These are phyloP conservation scores for Amniculicola lignicola DNA, from an alignment of 495 filamentous ascomycete species.

Conservation along the genomic window DNA sequence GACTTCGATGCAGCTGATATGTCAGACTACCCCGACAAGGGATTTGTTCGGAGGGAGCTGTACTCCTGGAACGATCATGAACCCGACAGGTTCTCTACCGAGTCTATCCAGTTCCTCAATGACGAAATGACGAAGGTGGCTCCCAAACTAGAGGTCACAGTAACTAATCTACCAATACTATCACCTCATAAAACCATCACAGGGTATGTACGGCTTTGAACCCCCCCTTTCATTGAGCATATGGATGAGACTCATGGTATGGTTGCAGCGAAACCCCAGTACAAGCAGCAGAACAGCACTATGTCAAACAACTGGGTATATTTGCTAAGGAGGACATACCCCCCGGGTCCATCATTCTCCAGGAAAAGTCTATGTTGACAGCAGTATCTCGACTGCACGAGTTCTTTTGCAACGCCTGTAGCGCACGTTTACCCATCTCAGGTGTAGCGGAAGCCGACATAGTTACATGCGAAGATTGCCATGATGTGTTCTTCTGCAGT, in stretches of 20 bases:
- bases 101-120: constrained; percentile 54
- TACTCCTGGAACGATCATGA: constrained; percentile 95
- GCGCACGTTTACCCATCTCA: constrained; percentile 63
- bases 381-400: constrained; percentile 57
- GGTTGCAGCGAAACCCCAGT: constrained; percentile 1
- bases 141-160: constrained; percentile 30
- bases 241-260: too few species aligned
- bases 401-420: constrained; percentile 79
- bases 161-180: constrained; percentile 22
- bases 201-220: constrained; percentile 5
- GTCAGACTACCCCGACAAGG: constrained; percentile 57
- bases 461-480: constrained; percentile 67
- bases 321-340: constrained; percentile 32
- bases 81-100: constrained; percentile 72
- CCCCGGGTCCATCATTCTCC: constrained; percentile 21
- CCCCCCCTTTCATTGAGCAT: neutral
- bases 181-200: constrained; percentile 17
- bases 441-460: constrained; percentile 23
- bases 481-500: constrained; percentile 85
- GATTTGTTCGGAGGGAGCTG: constrained; percentile 75
- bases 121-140: constrained; percentile 17
- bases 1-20: constrained; percentile 19
- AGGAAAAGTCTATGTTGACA: constrained; percentile 32
- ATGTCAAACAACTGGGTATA: constrained; percentile 28
- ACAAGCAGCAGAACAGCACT: neutral